Evolutionary conservation across 306 rosid genomes (phyloP).

Genomic region (Cucurbita maxima): DNA sequence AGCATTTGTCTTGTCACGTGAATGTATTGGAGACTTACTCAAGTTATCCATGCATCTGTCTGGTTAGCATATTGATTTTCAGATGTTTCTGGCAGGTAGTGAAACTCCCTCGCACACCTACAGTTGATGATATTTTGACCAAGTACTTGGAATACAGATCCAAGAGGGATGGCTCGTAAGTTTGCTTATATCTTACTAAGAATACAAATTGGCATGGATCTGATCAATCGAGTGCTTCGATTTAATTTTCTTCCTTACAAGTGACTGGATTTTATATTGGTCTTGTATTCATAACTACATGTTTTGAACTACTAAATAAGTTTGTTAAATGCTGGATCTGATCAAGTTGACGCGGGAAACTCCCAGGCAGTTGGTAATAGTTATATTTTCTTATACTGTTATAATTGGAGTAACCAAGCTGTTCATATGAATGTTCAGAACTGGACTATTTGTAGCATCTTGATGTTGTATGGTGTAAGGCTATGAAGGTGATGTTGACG

Average conservation of each 20-base stretch:
- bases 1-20: not conserved
- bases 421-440: not conserved
- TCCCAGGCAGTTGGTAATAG: not conserved
- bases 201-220: not conserved
- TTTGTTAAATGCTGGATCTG: not conserved
- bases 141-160: slow-evolving; percentile 78
- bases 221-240: not conserved
- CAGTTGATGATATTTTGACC: slow-evolving; percentile 77
- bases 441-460: not conserved
- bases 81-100: slow-evolving; percentile 49
- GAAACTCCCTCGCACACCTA: slow-evolving; percentile 93
- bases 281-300: not conserved
- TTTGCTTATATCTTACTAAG: slow-evolving; percentile 3
- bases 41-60: slow-evolving; percentile 3
- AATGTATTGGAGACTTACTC: not conserved
- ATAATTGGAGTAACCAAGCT: not conserved
- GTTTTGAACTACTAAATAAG: not conserved
- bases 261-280: not conserved
- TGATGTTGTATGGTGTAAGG: not conserved
- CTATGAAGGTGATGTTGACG: not conserved
- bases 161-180: slow-evolving; percentile 89
- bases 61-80: slow-evolving; percentile 10
- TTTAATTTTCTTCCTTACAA: slow-evolving; percentile 1
- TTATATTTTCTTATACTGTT: not conserved
- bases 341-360: not conserved